Base-by-base conservation (phyloP, 352 stramenopile genomes). In the Phytophthora sansomeana region DNA sequence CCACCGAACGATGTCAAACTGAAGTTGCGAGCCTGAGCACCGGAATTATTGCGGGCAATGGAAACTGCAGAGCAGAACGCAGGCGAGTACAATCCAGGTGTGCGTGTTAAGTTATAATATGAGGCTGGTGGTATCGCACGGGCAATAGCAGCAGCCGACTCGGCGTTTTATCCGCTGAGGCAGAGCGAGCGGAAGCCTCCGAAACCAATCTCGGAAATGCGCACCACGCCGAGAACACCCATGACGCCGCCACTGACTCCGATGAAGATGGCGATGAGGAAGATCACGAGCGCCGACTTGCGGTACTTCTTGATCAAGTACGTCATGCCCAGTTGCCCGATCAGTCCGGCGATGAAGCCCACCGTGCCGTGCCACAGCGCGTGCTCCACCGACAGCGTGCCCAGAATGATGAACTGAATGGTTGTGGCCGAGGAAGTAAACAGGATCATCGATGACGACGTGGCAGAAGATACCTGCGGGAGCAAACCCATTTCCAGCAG, bases 361-460 rank as follows among this genome's bases (percentile, higher is more conserved):
- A 99, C 80, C 6, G 87, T 57, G 52, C 97, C 93, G 54, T 98
- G 90, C 65, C 92, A 90, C 17, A 95, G 56, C 3, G 89, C 96
- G 67, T 98, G 98, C 50, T 98, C 91, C 36, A 87, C 72, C 38
- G 91, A 84, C 26, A 99, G 69, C 41, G 97, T 92, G 5, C 96
- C 96, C 57, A 98, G 91, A 14, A 98, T 91, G 55, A 98, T 91
- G 75, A 98, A 99, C 68, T 91, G 78, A 54, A 96, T 97, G 19
- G 97, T 98, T 7, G 97, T 98, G 5, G 96, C 94, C 11, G 96
- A 98, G 29, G 94, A 98, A 9, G 93, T 98, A 55, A 98, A 91
- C 6, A 98, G 71, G 66, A 98, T 97, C 93, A 98, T 98, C 1
- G 86, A 93, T 16, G 90, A 94, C 16, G 89, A 97, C 5, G 93